Base-by-base conservation (phyloP, 164 flowering plant species). In the Protea cynaroides region DNA sequence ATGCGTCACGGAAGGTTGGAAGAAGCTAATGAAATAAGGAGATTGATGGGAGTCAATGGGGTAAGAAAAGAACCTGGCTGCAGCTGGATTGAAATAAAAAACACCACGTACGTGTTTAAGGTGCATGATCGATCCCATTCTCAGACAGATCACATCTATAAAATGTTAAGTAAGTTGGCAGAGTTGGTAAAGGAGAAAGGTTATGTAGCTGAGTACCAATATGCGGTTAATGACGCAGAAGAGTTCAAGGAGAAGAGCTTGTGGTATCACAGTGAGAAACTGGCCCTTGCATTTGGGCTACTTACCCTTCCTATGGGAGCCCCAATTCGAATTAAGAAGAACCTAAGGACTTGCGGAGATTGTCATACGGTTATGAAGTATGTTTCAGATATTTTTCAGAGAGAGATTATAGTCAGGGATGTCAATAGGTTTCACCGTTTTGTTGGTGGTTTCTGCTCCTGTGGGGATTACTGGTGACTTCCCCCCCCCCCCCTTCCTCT, bases 71-170 rank as follows among this genome's bases (percentile, higher is more conserved):
- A 80, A 40, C 74, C 82, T 21, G 85, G 88, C 19, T 79, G 82
- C 61, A 88, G 86, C 77, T 84, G 86, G 89, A 82, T 88, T 53
- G 85, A 83, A 65, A 58, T 82, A 21, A 75, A 80, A 72, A 72
- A 77, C 59, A 69, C 49, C 25, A 80, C 79, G 9, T 66, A 68
- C 66, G 79, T 87, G 55, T 83, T 87, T 54, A 79, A 75, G 10
- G 81, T 77, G 38, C 72, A 75, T 29, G 86, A 84, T 56, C 71
- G 71, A 64, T 80, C 84, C 36, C 83, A 83, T 68, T 40, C 75
- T 22, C 69, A 58, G 68, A 72, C 76, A 10, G 70, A 63, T 46
- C 76, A 80, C 64, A 81, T 83, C 40, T 72, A 79, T 61, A 72
- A 72, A 72, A 78, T 72, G 75, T 59, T 83, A 58, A 38, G 56